Base-by-base conservation (phyloP, 1,139 yeast species). In the Geotrichum klebahnii region DNA sequence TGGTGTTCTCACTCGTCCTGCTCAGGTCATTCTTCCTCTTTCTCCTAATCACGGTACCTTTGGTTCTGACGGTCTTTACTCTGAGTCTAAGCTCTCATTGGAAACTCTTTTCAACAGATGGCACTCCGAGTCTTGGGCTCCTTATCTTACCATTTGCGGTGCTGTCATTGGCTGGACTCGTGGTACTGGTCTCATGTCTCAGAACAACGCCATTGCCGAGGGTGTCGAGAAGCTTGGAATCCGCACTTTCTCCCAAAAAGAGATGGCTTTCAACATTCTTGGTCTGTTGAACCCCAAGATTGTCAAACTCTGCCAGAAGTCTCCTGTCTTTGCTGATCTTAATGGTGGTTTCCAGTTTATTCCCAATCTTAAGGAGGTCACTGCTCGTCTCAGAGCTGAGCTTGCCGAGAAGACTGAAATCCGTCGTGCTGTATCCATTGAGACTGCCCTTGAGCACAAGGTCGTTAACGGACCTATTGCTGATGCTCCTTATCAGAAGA, bases 91-190 rank as follows among this genome's bases (percentile, higher is more conserved):
- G 78, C 76, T 92, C 56, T 87, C 95, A 46, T 78, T 92, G 62
- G 98, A 92, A 75, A 90, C 97, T 33, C 76, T 92, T 68, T 88
- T 92, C 81, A 90, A 90, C 84, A 86, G 97, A 79, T 92, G 98
- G 98, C 79, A 84, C 72, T 90, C 97, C 46, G 98, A 92, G 77
- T 87, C 90, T 56, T 92, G 98, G 98, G 83, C 84, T 50, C 76
- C 86, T 60, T 94, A 87, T 76, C 82, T 92, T 73, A 92, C 97
- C 56, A 77, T 92, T 57, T 90, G 97, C 72, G 98, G 98, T 77
- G 97, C 97, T 49, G 80, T 92, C 59, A 92, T 92, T 71, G 98
- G 98, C 68, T 92, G 98, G 98, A 92, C 98, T 57, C 88, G 98
- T 80, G 98, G 98, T 72, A 92, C 98, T 57, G 98, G 98, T 67